Conservation (phyloP, 2,329 filamentous ascomycete genomes). For the Epichloe scottii region DNA sequence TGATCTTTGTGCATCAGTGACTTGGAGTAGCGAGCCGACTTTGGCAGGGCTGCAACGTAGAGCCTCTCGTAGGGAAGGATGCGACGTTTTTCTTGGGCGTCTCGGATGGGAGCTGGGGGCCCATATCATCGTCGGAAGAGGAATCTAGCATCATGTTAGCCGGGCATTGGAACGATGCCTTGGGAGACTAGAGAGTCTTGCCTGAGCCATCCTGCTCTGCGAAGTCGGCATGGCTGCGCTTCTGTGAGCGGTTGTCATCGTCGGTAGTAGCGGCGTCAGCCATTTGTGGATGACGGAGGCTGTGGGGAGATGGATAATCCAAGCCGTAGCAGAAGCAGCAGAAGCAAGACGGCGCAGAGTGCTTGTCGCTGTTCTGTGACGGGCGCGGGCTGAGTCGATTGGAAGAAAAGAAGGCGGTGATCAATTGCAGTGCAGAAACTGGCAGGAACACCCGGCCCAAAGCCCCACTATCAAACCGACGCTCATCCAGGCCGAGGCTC, state of each 20-base stretch:
- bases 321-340: neutral
- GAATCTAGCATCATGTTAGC: conserved; percentile 31
- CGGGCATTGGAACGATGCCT: neutral
- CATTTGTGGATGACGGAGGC: neutral
- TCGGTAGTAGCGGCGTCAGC: conserved; percentile 10
- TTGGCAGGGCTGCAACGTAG: conserved; percentile 80
- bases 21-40: conserved; percentile 73
- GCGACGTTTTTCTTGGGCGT: conserved; percentile 81
- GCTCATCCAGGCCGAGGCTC: too few relatives aligned
- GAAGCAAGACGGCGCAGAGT: neutral
- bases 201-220: conserved; percentile 33
- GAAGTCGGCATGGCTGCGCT: conserved; percentile 44
- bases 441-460: neutral
- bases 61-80: conserved; percentile 90
- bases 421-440: neutral
- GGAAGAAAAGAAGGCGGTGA: neutral
- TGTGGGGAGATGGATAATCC: neutral
- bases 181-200: conserved; percentile 11
- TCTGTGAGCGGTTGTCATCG: conserved; percentile 24
- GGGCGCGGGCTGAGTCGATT: neutral
- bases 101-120: conserved; percentile 74
- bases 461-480: neutral
- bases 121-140: conserved; percentile 86
- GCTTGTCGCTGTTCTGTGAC: neutral
- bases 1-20: conserved; percentile 99